Base-by-base conservation (phyloP, 164 flowering plant species). In the Umbellularia californica region DNA sequence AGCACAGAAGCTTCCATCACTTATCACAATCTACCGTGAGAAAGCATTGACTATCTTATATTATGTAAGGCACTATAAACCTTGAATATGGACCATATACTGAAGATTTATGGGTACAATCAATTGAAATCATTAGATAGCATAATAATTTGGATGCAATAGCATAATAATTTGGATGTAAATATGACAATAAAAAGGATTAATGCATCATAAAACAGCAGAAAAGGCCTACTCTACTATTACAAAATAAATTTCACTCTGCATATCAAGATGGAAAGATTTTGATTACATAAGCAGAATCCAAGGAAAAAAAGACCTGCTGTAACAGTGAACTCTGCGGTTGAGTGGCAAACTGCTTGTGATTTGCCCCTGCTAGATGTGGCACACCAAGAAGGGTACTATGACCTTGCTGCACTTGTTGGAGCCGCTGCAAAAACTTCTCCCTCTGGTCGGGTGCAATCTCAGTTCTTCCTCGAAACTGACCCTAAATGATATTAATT, bases 361-460 rank as follows among this genome's bases (percentile, higher is more conserved):
- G 19, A 67, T 67, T 67, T 28, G 69, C 33, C 47, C 50, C 69
- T 13, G 69, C 69, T 27, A 67, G 69, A 67, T 28, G 69, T 25
- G 69, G 35, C 69, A 15, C 24, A 28, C 69, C 47, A 68, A 88
- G 90, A 80, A 90, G 81, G 71, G 74, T 90, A 73, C 83, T 83
- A 70, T 86, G 95, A 76, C 88, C 84, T 79, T 88, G 92, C 83
- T 93, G 95, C 28, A 95, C 89, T 77, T 91, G 93, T 83, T 96
- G 97, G 58, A 88, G 79, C 72, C 90, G 83, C 82, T 94, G 97
- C 76, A 96, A 78, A 82, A 81, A 96, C 71, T 92, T 89, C 83
- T 96, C 99, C 81, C 92, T 86, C 75, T 94, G 95, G 83, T 96
- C 99, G 69, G 97, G 98, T 62, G 91, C 85, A 83, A 96, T 89